Base-by-base conservation (phyloP, 1,284 basidiomycete species). In the Sutorius eximius region DNA sequence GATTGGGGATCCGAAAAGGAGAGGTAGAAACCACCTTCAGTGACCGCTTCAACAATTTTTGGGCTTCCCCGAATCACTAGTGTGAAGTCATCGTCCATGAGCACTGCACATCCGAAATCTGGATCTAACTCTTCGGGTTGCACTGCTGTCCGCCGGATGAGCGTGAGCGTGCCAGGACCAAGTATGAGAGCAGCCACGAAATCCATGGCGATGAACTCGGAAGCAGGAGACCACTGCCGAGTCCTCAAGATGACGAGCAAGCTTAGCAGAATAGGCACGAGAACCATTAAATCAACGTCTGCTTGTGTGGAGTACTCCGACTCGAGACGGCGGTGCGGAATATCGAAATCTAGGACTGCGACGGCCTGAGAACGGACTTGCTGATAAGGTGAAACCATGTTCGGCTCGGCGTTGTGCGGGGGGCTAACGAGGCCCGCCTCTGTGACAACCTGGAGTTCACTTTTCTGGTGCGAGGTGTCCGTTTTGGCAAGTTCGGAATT, bases 1-100 rank as follows among this genome's bases (percentile, higher is more conserved):
- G 3, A 20, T 8, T 3, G 34, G 3, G 20, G 13, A 30, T 42
- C 32, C 37, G 50, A 3, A 29, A 62, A 60, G n/a, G 61, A 63
- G 34, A 65, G 53, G 29, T 58, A 54, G 40, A 62, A 62, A 20
- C 60, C 53, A 15, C 63, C 58, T 44, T 61, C 61, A 2, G 54
- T 58, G 48, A 65, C n/a, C 6, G 60, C 61, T 5, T 62, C 61
- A 8, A 62, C 48, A 3, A 54, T 48, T 12, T 50, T 44, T 30
- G 62, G 61, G 16, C 53, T 60, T 2, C 60, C 61, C 10, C 50
- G 53, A 40, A 65, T 45, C 29, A 65, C 60, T 27, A 60, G 42
- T 2, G 46, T 51, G 10, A 61, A 34, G 16, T 63, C 50, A 27
- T 65, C 60, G 18, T 62, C 61, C 51, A 62, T 53, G 34, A 65